Evolutionary conservation across 768 basidiomycete genomes (phyloP), one percentile per base, ranked within the genome.

Genomic region (Grammothele lineata): DNA sequence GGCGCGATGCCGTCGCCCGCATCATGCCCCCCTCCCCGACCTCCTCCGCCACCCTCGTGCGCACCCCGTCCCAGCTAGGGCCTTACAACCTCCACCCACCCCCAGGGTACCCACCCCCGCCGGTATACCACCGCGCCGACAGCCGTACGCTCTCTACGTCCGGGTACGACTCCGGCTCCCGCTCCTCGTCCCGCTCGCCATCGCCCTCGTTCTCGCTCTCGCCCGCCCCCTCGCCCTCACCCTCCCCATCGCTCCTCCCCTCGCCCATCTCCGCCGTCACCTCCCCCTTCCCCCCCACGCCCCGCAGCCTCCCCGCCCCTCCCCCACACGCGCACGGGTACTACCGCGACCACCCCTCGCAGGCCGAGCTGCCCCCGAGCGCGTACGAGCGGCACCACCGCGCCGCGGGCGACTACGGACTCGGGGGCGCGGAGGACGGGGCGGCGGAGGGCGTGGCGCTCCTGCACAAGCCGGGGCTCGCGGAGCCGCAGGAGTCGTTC

Each of bases 71-170:
- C 15, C 35, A 36, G 35, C 35, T 17, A 7, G 8, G 6, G 7
- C 27, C 7, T 14, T 14, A 7, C 27, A 30, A 30, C 27, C 27
- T 14, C 14, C 27, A 12, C 15, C 40, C 11, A 40, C 40, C 25
- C 25, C 15, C 25, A 40, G 8, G 27, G 8, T 30, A 7, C 40
- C 25, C 24, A 5, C 42, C 9, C 19, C 5, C 21, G 21, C 9
- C 26, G 3, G 6, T 21, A 27, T 22, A n/a, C 42, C 18, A 10
- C 40, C 24, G 27, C 8, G 27, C 40, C 25, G n/a, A 30, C 40
- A 18, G 24, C 12, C 40, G 40, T 25, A 12, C 40, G 15, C 24
- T 2, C 40, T 8, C 62, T 85, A 87, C 49, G 44, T 32, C 44
- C 1, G 24, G 19, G 9, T 45, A 44, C 33, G 39, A 34, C 36